phyloP scores from a whole-genome alignment of 2,329 filamentous ascomycete species.

The Pseudocercospora fijiensis region DNA sequence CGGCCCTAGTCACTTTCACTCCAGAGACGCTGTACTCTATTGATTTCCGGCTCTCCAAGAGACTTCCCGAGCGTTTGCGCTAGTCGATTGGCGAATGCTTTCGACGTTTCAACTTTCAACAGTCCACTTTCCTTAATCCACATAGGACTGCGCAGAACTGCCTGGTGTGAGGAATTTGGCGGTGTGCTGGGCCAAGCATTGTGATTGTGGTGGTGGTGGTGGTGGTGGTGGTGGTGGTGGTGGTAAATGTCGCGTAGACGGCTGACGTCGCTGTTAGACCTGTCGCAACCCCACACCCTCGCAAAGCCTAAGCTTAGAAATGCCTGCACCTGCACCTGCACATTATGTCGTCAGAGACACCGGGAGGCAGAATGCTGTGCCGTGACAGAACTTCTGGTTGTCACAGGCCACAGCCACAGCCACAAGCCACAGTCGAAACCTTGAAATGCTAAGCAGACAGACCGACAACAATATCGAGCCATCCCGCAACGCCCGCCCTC shows the following conservation, averaged over 20 bases:
- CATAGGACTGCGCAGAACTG: too few relatives aligned
- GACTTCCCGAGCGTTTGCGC: neutral
- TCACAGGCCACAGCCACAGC: neutral
- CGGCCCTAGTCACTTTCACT: too few relatives aligned
- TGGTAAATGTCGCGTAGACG: neutral
- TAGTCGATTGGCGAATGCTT: neutral
- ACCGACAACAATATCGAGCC: neutral
- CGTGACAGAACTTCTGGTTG: neutral
- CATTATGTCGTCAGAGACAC: neutral
- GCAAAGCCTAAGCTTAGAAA: neutral
- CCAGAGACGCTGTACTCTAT: too few relatives aligned
- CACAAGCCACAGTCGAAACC: neutral
- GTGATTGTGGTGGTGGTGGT: too few relatives aligned
- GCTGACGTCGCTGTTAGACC: neutral
- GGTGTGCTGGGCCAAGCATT: too few relatives aligned
- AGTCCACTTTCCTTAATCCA: neutral
- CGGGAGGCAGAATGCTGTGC: neutral
- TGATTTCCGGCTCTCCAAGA: constrained; percentile 2
- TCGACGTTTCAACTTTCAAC: neutral
- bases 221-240: too few relatives aligned
- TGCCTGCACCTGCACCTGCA: neutral
- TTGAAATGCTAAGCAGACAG: neutral
- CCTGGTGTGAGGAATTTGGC: too few relatives aligned
- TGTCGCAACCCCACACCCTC: neutral
- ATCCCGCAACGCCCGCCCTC: neutral